Percentiles rank a stretch among this genome's conserved stretches.
Conservation (phyloP, 2,329 filamentous ascomycete species). For the Aspergillus fijiensis region DNA sequence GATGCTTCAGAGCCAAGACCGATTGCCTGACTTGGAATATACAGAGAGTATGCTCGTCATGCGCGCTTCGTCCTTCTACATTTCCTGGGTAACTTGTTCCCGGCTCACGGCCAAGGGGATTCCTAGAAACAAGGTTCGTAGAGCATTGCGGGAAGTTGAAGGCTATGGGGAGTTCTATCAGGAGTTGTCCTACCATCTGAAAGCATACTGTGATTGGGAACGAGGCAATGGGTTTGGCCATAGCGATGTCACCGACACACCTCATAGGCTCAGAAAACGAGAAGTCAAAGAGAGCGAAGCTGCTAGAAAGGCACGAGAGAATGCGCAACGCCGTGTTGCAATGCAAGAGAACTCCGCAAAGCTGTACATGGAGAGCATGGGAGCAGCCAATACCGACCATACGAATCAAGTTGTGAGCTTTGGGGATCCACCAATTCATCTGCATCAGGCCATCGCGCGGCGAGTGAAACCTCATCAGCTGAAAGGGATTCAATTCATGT, state of each 20-base stretch:
- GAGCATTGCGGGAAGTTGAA: slow-evolving; percentile 24
- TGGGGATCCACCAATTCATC: slow-evolving; percentile 47
- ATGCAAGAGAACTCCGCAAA: slow-evolving; percentile 55
- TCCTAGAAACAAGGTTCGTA: slow-evolving; percentile 17
- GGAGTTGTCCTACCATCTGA: slow-evolving; percentile 28
- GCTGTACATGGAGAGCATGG: slow-evolving; percentile 31
- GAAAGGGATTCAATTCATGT: slow-evolving; percentile 80
- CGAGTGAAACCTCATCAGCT: slow-evolving; percentile 79
- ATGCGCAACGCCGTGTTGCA: slow-evolving; percentile 54
- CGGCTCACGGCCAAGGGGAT: slow-evolving; percentile 22
- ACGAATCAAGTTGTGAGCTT: slow-evolving; percentile 48
- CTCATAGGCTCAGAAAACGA: slow-evolving; percentile 50
- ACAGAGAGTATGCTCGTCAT: slow-evolving; percentile 18
- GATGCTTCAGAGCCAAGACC: slow-evolving; percentile 11
- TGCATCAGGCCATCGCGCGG: slow-evolving; percentile 63
- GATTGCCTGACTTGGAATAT: slow-evolving; percentile 8
- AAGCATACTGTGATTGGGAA: slow-evolving; percentile 18
- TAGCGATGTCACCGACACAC: slow-evolving; percentile 22
- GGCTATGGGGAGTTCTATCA: slow-evolving; percentile 32
- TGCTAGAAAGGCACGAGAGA: slow-evolving; percentile 56
- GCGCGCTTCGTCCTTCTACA: slow-evolving; percentile 30
- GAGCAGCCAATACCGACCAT: slow-evolving; percentile 41
- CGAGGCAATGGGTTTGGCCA: not conserved
- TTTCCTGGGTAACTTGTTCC: slow-evolving; percentile 35
- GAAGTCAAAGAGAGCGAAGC: slow-evolving; percentile 50